phyloP scores from a whole-genome alignment of 73 alveolate genomes.

The Symbiodinium pilosum region DNA sequence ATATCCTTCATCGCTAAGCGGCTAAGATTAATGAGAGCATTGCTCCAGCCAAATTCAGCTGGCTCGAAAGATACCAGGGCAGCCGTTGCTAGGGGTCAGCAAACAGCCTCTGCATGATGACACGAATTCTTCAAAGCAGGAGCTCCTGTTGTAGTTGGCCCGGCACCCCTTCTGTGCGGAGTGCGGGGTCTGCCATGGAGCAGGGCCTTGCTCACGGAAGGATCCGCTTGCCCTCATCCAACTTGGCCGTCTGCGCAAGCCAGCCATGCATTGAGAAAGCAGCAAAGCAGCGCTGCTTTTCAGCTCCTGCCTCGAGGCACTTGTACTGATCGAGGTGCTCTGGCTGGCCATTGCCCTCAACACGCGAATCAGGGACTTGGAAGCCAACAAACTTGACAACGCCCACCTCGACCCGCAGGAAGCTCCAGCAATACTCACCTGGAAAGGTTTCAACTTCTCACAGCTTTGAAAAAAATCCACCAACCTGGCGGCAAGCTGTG shows the following conservation, averaged over 20 bases:
- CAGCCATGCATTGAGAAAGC: neutral
- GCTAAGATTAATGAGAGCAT: too few species aligned
- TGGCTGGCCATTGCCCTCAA: neutral
- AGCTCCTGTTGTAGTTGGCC: too few species aligned
- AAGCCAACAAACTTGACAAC: too few species aligned
- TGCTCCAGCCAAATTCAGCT: neutral
- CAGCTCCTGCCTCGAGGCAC: neutral
- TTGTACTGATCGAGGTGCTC: neutral
- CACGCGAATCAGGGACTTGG: too few species aligned
- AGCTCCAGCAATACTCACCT: constrained; percentile 18
- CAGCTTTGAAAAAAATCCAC: neutral
- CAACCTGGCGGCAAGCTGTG: neutral
- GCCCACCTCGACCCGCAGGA: neutral
- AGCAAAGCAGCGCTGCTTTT: too few species aligned
- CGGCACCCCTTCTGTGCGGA: too few species aligned
- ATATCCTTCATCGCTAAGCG: too few species aligned
- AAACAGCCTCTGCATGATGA: neutral
- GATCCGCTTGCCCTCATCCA: neutral
- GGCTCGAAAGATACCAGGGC: neutral
- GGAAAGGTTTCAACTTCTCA: neutral
- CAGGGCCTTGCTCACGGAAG: neutral
- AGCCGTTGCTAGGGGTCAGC: neutral
- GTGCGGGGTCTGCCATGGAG: neutral
- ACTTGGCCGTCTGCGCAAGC: neutral
- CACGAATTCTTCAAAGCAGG: neutral